Conservation (phyloP, 345 rosid genomes). For the Pugionium cornutum region DNA sequence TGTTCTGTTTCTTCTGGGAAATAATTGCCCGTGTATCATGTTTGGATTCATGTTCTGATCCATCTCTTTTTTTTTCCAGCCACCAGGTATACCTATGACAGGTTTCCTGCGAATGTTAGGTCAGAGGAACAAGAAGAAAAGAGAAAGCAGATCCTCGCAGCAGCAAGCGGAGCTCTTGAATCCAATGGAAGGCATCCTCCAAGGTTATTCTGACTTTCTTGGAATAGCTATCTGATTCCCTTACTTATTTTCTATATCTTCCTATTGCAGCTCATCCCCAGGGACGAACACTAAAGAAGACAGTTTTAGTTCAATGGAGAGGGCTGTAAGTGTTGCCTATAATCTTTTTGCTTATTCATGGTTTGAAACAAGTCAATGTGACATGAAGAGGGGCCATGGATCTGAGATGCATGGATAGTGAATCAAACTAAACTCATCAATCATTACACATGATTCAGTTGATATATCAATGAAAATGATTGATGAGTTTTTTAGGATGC, state of each 20-base stretch:
- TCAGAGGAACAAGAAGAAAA: constrained; percentile 95
- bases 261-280: constrained; percentile 66
- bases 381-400: constrained; percentile 14
- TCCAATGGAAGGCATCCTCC: constrained; percentile 69
- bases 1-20: constrained; percentile 16
- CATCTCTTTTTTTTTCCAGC: constrained; percentile 49
- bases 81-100: constrained; percentile 86
- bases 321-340: constrained; percentile 76
- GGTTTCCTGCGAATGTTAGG: constrained; percentile 86
- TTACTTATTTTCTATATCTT: constrained; percentile 26
- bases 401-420: constrained; percentile 22
- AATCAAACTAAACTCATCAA: constrained; percentile 19
- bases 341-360: constrained; percentile 30
- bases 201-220: constrained; percentile 51
- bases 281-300: constrained; percentile 61
- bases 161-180: constrained; percentile 87
- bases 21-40: constrained; percentile 1
- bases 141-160: constrained; percentile 90
- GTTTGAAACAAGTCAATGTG: constrained; percentile 20
- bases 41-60: constrained; percentile 30
- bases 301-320: constrained; percentile 81
- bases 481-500: constrained; percentile 12
- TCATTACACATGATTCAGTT: constrained; percentile 8
- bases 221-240: constrained; percentile 21
- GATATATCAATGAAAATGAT: constrained; percentile 13